Base-by-base conservation (phyloP, 768 basidiomycete genomes). In the Xerocomellus dryophilus region DNA sequence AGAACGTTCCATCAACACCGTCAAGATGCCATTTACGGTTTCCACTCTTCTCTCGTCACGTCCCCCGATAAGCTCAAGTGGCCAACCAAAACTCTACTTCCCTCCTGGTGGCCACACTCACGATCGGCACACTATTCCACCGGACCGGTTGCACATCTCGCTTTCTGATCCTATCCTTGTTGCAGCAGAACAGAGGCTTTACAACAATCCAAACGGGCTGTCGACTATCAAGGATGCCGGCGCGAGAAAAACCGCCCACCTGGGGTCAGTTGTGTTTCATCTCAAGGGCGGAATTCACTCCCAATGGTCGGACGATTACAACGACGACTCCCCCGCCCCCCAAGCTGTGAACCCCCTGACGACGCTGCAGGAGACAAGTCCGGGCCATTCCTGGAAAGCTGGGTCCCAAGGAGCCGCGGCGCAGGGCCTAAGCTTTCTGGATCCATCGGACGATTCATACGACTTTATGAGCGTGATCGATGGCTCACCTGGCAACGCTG, bases 121-220 rank as follows among this genome's bases (percentile, higher is more conserved):
- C 43, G 56, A 59, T 20, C 49, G 35, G 23, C 56, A 47, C 41
- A 29, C 32, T 3, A 56, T 62, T 18, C 54, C 54, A 36, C 48
- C 53, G 14, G 46, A 58, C 42, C 58, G 53, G 42, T n/a, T 68
- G 14, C 59, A 52, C 8, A 51, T 61, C 25, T 68, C 65, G 5
- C 29, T 66, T 15, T 53, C 66, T 23, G 66, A 61, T 18, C 58
- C 67, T 34, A 57, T 64, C 32, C 59, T 67, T 49, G 51, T 58
- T 47, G 57, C 57, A 21, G 54, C 60, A 39, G 60, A 67, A 29
- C 47, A 49, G 36, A 45, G 40, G 20, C 52, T 65, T 5, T 47
- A 52, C 32, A 17, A 12, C 17, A 31, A 35, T 8, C 56, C 50
- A 12, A 38, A 40, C 35, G 17, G 43, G 17, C 43, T 10, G 3